Percentiles rank a stretch among this genome's conserved stretches.
Evolutionary conservation across 305 asterid species (phyloP).

Genomic region (Fraxinus nigra): DNA sequence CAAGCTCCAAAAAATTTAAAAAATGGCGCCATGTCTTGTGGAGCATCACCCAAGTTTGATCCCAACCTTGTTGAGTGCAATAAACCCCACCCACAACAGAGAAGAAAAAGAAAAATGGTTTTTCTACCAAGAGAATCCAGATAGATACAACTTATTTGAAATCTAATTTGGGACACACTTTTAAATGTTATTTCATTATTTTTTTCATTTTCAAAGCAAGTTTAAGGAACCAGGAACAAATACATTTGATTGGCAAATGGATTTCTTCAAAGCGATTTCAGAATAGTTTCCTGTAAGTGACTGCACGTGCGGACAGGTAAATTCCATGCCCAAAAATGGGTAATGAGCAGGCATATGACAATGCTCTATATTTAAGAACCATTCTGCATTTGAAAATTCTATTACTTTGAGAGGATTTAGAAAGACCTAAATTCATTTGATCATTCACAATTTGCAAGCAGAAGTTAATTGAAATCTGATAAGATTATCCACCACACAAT

Average conservation of each 20-base stretch:
- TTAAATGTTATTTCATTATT: not conserved
- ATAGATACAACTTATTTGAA: not conserved
- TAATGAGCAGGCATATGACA: not conserved
- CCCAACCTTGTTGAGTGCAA: not conserved
- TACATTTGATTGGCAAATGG: not conserved
- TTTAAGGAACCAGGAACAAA: not conserved
- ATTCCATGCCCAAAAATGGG: not conserved
- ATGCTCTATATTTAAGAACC: not conserved
- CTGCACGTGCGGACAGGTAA: not conserved
- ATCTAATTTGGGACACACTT: not conserved
- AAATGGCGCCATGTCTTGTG: not conserved
- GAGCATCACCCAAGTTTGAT: not conserved
- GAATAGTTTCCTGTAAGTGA: not conserved
- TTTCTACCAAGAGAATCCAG: not conserved
- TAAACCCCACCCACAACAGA: not conserved
- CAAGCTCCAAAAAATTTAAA: not conserved
- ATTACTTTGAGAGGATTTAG: not conserved
- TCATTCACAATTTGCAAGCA: not conserved
- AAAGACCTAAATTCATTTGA: not conserved
- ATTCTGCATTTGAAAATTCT: not conserved
- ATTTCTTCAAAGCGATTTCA: not conserved
- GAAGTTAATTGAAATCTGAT: not conserved
- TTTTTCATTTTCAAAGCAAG: not conserved
- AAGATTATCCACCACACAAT: not conserved
- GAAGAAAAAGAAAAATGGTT: not conserved